Evolutionary conservation across 768 basidiomycete genomes (phyloP).

Genomic region (Chiua virens): DNA sequence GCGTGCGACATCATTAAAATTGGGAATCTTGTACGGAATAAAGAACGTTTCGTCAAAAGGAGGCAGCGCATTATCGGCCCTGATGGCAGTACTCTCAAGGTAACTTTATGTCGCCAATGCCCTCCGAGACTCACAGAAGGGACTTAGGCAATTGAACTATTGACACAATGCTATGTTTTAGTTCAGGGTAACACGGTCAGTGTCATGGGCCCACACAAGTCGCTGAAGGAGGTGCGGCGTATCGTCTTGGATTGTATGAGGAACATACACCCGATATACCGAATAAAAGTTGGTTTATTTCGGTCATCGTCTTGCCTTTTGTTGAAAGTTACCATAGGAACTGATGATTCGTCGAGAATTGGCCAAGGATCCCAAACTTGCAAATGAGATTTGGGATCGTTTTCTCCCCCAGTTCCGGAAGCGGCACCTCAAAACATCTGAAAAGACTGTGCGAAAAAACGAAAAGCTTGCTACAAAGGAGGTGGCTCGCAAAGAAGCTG

Average conservation of each 20-base stretch:
- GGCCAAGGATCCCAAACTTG: conserved; percentile 96
- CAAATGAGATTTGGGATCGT: conserved; percentile 92
- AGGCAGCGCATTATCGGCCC: conserved; percentile 97
- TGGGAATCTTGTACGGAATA: conserved; percentile 89
- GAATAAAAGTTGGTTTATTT: conserved; percentile 74
- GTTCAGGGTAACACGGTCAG: conserved; percentile 99
- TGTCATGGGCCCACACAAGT: conserved; percentile 96
- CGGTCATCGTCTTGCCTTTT: neutral
- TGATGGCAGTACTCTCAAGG: conserved; percentile 96
- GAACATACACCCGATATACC: conserved; percentile 98
- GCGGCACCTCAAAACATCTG: conserved; percentile 87
- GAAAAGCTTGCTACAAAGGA: conserved; percentile 60
- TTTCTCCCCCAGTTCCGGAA: conserved; percentile 97
- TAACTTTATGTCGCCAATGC: conserved; percentile 27
- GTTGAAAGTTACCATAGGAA: conserved; percentile 53
- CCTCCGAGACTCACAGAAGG: conserved; percentile 2
- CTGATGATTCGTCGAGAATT: conserved; percentile 98
- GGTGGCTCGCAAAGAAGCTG: conserved; percentile 66
- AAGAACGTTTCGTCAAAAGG: conserved; percentile 94
- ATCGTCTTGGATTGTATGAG: conserved; percentile 99
- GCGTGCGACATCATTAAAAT: conserved; percentile 99
- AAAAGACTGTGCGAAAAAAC: conserved; percentile 92
- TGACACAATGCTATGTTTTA: conserved; percentile 95
- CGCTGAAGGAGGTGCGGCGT: conserved; percentile 91
- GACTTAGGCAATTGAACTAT: conserved; percentile 87